These are phyloP conservation scores for Fusarium armeniacum DNA, from an alignment of 2,329 filamentous ascomycete species.

Conservation along the genomic window DNA sequence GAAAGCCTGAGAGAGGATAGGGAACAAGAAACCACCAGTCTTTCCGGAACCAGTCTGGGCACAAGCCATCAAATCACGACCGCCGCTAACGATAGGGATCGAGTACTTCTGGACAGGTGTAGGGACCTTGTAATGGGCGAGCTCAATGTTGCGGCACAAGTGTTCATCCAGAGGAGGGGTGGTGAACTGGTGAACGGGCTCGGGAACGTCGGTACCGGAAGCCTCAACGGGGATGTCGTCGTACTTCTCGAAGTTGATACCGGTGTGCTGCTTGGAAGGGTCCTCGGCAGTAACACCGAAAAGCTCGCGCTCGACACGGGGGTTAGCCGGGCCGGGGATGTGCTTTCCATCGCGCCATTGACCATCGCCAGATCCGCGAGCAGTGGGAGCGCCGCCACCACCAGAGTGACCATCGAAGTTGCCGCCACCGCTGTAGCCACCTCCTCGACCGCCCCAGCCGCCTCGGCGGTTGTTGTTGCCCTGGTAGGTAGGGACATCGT, in stretches of 20 bases:
- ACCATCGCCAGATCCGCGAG: conserved; percentile 91
- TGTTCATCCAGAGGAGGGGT: conserved; percentile 97
- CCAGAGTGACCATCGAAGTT: conserved; percentile 80
- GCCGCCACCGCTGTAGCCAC: conserved; percentile 55
- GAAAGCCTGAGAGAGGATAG: conserved; percentile 98
- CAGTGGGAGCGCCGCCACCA: conserved; percentile 64
- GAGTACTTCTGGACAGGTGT: conserved; percentile 99
- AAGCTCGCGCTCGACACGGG: conserved; percentile 92
- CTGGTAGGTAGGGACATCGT: conserved; percentile 50
- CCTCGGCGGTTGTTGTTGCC: conserved; percentile 54
- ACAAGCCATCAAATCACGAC: conserved; percentile 99
- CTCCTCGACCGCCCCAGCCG: conserved; percentile 56
- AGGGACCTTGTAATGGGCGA: conserved; percentile 94
- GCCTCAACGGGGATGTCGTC: conserved; percentile 99
- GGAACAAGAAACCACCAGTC: conserved; percentile 99
- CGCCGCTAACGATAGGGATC: conserved; percentile 97
- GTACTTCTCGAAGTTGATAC: conserved; percentile 99
- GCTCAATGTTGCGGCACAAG: conserved; percentile 90
- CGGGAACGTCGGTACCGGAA: conserved; percentile 92
- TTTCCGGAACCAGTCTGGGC: conserved; percentile 99
- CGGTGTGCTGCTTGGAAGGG: conserved; percentile 93
- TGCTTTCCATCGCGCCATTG: conserved; percentile 98
- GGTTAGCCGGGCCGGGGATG: conserved; percentile 88
- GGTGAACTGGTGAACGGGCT: conserved; percentile 89
- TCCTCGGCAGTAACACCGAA: conserved; percentile 93